These are phyloP conservation scores for Lodderomyces theae DNA, from an alignment of 1,139 yeast genomes.

Conservation along the genomic window DNA sequence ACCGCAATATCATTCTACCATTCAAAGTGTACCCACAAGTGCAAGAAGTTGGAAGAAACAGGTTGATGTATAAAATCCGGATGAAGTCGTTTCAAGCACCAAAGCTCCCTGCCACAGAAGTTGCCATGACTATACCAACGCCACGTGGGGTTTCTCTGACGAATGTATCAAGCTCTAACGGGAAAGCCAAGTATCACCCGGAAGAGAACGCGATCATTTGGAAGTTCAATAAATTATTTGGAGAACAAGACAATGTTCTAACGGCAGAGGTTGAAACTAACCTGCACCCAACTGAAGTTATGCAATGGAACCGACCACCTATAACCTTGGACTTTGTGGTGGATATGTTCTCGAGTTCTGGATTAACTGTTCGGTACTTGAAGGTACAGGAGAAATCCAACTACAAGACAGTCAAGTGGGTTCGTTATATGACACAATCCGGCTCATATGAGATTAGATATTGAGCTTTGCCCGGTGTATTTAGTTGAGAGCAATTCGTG, in stretches of 20 bases:
- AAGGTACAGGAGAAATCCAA: slow-evolving; percentile 64
- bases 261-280: slow-evolving; percentile 49
- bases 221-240: slow-evolving; percentile 68
- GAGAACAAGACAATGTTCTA: slow-evolving; percentile 60
- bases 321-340: slow-evolving; percentile 67
- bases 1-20: slow-evolving; percentile 63
- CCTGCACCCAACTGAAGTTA: slow-evolving; percentile 16
- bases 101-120: slow-evolving; percentile 64
- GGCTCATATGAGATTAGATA: slow-evolving; percentile 68
- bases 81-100: slow-evolving; percentile 62
- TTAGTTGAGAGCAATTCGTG: too few relatives aligned
- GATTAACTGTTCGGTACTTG: slow-evolving; percentile 70
- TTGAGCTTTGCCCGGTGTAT: slow-evolving; percentile 1
- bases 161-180: slow-evolving; percentile 51
- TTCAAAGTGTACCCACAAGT: slow-evolving; percentile 66
- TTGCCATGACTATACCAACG: slow-evolving; percentile 63
- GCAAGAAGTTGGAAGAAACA: slow-evolving; percentile 47
- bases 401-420: slow-evolving; percentile 83
- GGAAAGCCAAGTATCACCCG: slow-evolving; percentile 67
- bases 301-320: slow-evolving; percentile 72
- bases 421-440: slow-evolving; percentile 68
- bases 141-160: slow-evolving; percentile 62
- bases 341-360: slow-evolving; percentile 78
- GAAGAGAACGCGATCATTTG: slow-evolving; percentile 66
- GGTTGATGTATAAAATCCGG: slow-evolving; percentile 56